phyloP scores from a whole-genome alignment of 179 eudicot species.

The Sideroxylon spinosum region DNA sequence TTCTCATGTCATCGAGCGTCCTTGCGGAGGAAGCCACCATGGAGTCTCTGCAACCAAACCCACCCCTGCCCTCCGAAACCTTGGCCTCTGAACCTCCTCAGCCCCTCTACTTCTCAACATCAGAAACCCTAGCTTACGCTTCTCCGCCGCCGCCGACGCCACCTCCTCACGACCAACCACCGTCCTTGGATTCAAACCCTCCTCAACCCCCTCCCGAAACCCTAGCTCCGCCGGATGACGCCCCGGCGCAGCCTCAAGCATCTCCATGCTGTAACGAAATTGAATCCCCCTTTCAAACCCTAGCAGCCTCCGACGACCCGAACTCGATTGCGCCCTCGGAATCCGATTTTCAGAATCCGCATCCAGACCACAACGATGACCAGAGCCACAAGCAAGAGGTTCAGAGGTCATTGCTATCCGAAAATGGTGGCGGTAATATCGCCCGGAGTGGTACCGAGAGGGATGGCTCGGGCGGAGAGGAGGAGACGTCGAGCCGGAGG shows the following conservation, averaged over 20 bases:
- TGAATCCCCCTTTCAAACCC: background rate
- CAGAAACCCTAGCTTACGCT: slow-evolving; percentile 16
- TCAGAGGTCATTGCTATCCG: slow-evolving; percentile 11
- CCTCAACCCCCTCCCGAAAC: slow-evolving; percentile 15
- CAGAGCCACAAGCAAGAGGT: slow-evolving; percentile 3
- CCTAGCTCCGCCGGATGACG: background rate
- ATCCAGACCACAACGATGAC: background rate
- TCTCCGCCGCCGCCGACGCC: slow-evolving; percentile 1
- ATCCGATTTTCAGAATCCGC: slow-evolving; percentile 7
- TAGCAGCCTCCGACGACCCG: background rate
- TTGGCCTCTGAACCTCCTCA: slow-evolving; percentile 9
- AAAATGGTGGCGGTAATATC: slow-evolving; percentile 11
- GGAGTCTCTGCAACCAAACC: slow-evolving; percentile 16
- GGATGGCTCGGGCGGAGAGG: slow-evolving; percentile 22
- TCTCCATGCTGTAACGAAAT: background rate
- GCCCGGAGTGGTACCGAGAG: slow-evolving; percentile 4
- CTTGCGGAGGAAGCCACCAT: background rate
- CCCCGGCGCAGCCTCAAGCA: background rate
- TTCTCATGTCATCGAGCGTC: background rate
- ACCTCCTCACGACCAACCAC: background rate
- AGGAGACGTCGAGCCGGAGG: slow-evolving; percentile 18
- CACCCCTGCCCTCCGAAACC: slow-evolving; percentile 7
- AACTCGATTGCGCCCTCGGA: background rate
- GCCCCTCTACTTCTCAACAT: background rate
- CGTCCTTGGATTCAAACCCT: slow-evolving; percentile 1